Evolutionary conservation across 2,329 filamentous ascomycete species (phyloP).

Genomic region (Trichoderma atrobrunneum): DNA sequence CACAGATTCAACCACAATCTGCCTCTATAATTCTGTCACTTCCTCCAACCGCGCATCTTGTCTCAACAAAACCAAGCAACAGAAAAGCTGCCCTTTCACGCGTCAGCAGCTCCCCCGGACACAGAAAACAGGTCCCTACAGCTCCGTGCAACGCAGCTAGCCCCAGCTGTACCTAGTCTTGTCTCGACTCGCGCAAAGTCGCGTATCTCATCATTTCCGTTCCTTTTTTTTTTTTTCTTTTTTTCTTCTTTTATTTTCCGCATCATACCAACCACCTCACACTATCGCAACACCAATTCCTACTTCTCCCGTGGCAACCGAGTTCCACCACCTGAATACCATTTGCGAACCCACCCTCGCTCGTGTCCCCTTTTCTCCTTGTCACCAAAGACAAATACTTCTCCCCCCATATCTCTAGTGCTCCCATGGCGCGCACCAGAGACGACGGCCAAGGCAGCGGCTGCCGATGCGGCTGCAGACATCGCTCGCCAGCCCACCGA

Average conservation of each 20-base stretch:
- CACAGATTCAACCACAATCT: too few species aligned
- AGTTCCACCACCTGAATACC: conserved; percentile 9
- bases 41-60: not conserved
- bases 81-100: not conserved
- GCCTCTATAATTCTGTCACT: conserved; percentile 7
- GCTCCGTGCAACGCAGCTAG: conserved; percentile 6
- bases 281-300: conserved; percentile 2
- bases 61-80: not conserved
- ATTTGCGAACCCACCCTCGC: not conserved
- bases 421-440: conserved; percentile 34
- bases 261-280: not conserved
- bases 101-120: conserved; percentile 3
- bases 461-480: conserved; percentile 38
- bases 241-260: not conserved
- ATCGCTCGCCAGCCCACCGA: not conserved
- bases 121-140: not conserved
- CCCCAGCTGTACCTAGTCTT: not conserved
- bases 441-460: conserved; percentile 28
- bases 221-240: conserved; percentile 3
- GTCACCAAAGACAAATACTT: not conserved
- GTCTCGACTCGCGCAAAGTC: conserved; percentile 11
- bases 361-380: not conserved
- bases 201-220: conserved; percentile 14
- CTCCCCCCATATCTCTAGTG: not conserved
- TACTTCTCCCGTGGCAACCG: not conserved